Evolutionary conservation across 2,329 filamentous ascomycete species (phyloP), one percentile per base, ranked within the genome.

Genomic region (Fusarium sororula): DNA sequence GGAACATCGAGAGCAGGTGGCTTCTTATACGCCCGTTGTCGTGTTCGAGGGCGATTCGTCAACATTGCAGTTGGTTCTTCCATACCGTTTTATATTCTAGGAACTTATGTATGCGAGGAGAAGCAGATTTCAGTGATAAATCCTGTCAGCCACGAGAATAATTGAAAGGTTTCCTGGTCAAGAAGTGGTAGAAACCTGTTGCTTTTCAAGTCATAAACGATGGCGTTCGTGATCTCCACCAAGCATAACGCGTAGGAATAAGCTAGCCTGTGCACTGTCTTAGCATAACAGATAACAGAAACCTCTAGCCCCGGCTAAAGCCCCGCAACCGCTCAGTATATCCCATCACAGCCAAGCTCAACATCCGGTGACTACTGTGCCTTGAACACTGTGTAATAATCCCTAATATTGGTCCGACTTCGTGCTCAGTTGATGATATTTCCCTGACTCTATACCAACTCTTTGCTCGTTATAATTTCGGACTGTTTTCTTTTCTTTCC

Each of bases 1-100:
- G 87, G 87, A 12, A 88, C 82, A 3, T 81, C 79, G 12, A 88
- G 77, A 6, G 77, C n/a, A 10, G 83, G 80, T 6, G 83, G 81
- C 24, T 83, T 67, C 73, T 86, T 87, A 69, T 82, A 78, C 15
- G 79, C 67, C 42, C 85, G 75, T 64, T 87, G 85, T 48, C 85
- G 77, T 28, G 81, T 82, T 18, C 81, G 78, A 18, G 81, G 81
- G 44, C 68, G 76, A 22, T 65, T 59, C 20, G 71, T 38, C 20
- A 68, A 63, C 39, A 53, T 47, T 28, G 57, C 42, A 13, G 28
- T 24, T 37, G 42, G 24, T 42, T 72, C 72, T 18, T 63, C 44
- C 64, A 75, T 75, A 41, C 45, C 55, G 14, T 20, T 7, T 11
- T 48, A 14, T 32, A 13, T 17, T 30, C 26, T 39, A 9, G 22